Evolutionary conservation across 2,329 filamentous ascomycete genomes (phyloP).

Genomic region (Fusarium paranaense): DNA sequence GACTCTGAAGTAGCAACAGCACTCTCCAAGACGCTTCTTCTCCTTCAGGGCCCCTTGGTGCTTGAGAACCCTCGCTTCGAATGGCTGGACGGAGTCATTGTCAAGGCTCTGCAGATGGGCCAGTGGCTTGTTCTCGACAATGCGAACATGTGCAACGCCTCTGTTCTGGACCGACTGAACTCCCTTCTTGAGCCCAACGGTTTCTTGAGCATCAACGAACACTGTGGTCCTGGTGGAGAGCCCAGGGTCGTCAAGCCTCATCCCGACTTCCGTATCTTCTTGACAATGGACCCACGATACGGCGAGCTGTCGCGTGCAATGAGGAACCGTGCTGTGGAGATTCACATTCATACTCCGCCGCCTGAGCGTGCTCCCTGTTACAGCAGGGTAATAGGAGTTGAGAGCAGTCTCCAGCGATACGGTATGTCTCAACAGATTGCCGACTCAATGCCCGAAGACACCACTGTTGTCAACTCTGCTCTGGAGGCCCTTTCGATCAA

Average conservation of each 20-base stretch:
- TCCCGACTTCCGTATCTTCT: slow-evolving; percentile 88
- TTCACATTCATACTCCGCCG: slow-evolving; percentile 73
- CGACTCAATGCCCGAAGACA: slow-evolving; percentile 40
- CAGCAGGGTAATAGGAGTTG: slow-evolving; percentile 59
- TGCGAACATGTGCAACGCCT: slow-evolving; percentile 95
- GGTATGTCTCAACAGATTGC: slow-evolving; percentile 52
- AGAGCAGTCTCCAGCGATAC: slow-evolving; percentile 63
- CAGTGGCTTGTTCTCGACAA: slow-evolving; percentile 97
- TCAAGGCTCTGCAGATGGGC: slow-evolving; percentile 86
- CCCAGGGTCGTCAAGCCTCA: slow-evolving; percentile 85
- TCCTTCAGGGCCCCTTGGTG: slow-evolving; percentile 65
- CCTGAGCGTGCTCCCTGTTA: slow-evolving; percentile 49
- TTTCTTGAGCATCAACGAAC: slow-evolving; percentile 90
- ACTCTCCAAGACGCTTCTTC: slow-evolving; percentile 60
- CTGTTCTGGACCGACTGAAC: slow-evolving; percentile 93
- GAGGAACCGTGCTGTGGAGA: slow-evolving; percentile 93
- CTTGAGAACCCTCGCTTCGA: slow-evolving; percentile 87
- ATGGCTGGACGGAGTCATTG: slow-evolving; percentile 94
- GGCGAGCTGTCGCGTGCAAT: slow-evolving; percentile 96
- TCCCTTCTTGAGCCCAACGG: slow-evolving; percentile 93
- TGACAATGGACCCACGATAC: slow-evolving; percentile 92
- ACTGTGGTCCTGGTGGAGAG: slow-evolving; percentile 84
- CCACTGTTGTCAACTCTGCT: slow-evolving; percentile 49
- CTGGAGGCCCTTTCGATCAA: slow-evolving; percentile 61
- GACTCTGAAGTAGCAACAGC: slow-evolving; percentile 60